These are phyloP conservation scores for Emergomyces africanus DNA, from an alignment of 2,329 filamentous ascomycete genomes.

Conservation along the genomic window DNA sequence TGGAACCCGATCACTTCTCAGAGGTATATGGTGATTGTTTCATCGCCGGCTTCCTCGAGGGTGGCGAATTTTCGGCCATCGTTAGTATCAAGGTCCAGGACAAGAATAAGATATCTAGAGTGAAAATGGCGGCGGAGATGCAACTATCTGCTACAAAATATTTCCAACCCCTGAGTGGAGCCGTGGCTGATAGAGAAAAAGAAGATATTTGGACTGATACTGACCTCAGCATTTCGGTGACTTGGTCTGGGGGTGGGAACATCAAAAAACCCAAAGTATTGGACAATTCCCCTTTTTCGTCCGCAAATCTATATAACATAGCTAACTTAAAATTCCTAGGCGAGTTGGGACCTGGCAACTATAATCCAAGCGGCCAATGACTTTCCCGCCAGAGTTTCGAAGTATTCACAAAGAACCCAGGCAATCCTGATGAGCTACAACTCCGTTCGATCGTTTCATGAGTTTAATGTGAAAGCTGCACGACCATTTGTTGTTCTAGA, in stretches of 20 bases:
- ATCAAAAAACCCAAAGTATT: slow-evolving; percentile 18
- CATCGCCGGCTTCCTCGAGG: slow-evolving; percentile 22
- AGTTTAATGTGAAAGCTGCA: slow-evolving; percentile 16
- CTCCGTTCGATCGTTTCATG: slow-evolving; percentile 19
- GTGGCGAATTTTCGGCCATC: slow-evolving; percentile 22
- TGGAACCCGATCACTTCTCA: slow-evolving; percentile 17
- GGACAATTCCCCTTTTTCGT: background rate
- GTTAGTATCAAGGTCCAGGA: slow-evolving; percentile 22
- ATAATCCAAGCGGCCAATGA: slow-evolving; percentile 22
- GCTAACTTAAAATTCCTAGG: slow-evolving; percentile 3
- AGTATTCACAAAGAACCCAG: slow-evolving; percentile 17
- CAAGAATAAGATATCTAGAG: slow-evolving; percentile 19
- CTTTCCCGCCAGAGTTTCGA: slow-evolving; percentile 22
- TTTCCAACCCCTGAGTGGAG: slow-evolving; percentile 4
- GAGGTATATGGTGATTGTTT: slow-evolving; percentile 23
- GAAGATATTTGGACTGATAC: slow-evolving; percentile 13
- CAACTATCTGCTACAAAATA: slow-evolving; percentile 10
- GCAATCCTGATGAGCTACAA: slow-evolving; percentile 21
- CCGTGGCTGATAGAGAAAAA: slow-evolving; percentile 9
- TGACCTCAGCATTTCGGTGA: slow-evolving; percentile 22
- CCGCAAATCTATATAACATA: background rate
- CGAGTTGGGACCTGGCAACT: slow-evolving; percentile 19
- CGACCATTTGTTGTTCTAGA: slow-evolving; percentile 16
- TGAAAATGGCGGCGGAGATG: slow-evolving; percentile 22
- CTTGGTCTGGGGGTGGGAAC: slow-evolving; percentile 22